Evolutionary conservation across 345 rosid species (phyloP).

Genomic region (Pistacia atlantica): DNA sequence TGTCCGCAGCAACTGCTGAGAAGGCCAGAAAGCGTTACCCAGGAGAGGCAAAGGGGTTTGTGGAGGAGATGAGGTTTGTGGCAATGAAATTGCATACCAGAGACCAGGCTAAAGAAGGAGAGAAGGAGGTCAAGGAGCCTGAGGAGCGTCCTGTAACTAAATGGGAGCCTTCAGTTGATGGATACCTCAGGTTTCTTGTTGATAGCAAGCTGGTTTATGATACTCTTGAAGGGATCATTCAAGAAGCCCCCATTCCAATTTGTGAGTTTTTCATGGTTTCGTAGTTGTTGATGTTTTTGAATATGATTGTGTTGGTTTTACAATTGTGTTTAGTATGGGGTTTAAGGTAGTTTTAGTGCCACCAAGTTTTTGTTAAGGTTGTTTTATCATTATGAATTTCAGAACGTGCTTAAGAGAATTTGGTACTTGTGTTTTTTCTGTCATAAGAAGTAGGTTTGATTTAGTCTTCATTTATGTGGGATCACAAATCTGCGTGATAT

Average conservation of each 20-base stretch:
- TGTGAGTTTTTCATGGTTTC: conserved; percentile 51
- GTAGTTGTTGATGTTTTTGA: neutral
- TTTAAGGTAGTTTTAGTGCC: neutral
- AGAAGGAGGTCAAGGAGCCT: conserved; percentile 69
- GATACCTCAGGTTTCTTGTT: conserved; percentile 84
- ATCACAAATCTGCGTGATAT: neutral
- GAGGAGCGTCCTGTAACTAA: conserved; percentile 64
- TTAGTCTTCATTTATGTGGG: neutral
- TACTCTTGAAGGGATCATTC: conserved; percentile 75
- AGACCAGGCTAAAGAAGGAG: conserved; percentile 90
- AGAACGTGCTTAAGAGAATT: neutral
- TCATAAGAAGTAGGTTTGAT: neutral
- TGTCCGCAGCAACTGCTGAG: conserved; percentile 68
- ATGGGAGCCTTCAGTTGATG: conserved; percentile 85
- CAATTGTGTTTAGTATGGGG: neutral
- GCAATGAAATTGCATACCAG: conserved; percentile 91
- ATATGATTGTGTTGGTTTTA: neutral
- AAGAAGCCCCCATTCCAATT: conserved; percentile 59
- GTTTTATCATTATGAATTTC: neutral
- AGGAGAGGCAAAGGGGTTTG: conserved; percentile 90
- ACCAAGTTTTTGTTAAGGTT: neutral
- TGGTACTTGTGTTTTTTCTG: neutral
- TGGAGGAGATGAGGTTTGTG: conserved; percentile 99
- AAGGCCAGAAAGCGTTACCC: conserved; percentile 76
- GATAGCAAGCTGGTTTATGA: conserved; percentile 93